Conservation (phyloP, 768 basidiomycete species). For the Boletales sp. region DNA sequence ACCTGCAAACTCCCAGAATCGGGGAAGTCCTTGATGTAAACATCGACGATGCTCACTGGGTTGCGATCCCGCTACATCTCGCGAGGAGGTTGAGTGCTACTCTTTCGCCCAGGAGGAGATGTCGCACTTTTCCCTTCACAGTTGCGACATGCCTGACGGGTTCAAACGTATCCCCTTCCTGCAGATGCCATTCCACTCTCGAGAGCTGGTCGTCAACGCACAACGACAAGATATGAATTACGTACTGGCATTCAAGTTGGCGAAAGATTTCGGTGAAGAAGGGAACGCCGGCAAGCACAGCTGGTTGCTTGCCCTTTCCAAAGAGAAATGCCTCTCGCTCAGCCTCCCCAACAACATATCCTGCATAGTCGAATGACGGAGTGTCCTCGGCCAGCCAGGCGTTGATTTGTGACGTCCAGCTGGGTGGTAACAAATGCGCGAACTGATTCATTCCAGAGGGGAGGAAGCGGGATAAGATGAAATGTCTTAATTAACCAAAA, state of each 20-base stretch:
- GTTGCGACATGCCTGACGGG: conserved; percentile 87
- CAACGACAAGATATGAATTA: conserved; percentile 11
- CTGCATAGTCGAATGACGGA: conserved; percentile 95
- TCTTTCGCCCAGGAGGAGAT: conserved; percentile 87
- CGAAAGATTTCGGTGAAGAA: conserved; percentile 93
- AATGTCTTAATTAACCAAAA: background rate
- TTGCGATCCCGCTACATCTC: conserved; percentile 95
- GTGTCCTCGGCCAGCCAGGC: conserved; percentile 91
- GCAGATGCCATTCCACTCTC: conserved; percentile 92
- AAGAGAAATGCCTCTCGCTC: conserved; percentile 82
- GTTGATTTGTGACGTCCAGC: conserved; percentile 81
- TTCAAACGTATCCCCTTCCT: conserved; percentile 79
- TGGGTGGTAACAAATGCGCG: conserved; percentile 84
- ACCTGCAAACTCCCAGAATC: conserved; percentile 46
- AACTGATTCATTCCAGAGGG: conserved; percentile 22
- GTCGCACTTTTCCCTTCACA: conserved; percentile 83
- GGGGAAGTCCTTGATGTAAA: background rate
- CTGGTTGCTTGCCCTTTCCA: conserved; percentile 78
- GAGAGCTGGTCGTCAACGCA: background rate
- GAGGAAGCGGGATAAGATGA: background rate
- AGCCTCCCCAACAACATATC: conserved; percentile 92
- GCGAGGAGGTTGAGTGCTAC: conserved; percentile 92
- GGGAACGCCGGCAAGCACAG: conserved; percentile 89
- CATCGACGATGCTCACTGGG: conserved; percentile 55
- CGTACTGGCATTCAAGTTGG: conserved; percentile 88